Percentiles rank a stretch among this genome's conserved stretches.
Evolutionary conservation across 345 rosid species (phyloP).

Genomic region (Geranium brycei): DNA sequence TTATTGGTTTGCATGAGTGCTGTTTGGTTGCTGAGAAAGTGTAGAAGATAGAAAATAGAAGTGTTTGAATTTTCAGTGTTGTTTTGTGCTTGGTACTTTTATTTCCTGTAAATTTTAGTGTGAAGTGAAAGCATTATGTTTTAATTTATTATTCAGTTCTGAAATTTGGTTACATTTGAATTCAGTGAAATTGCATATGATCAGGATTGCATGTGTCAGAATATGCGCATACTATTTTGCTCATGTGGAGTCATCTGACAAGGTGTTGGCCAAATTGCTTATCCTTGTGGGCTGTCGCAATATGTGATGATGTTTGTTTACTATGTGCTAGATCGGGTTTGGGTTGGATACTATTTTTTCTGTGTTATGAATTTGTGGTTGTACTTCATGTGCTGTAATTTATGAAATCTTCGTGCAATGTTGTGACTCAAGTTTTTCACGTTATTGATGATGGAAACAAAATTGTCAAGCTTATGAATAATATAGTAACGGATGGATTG

Average conservation of each 20-base stretch:
- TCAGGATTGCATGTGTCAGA: no score
- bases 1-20: background rate
- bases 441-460: no score
- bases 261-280: no score
- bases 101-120: background rate
- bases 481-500: background rate
- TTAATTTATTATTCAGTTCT: no score
- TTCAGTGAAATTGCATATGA: no score
- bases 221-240: no score
- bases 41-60: background rate
- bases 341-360: no score
- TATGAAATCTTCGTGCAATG: background rate
- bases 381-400: background rate
- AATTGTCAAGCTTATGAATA: no score
- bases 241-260: no score
- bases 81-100: background rate
- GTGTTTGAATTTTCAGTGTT: background rate
- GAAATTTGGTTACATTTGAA: no score
- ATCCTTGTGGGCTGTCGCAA: background rate
- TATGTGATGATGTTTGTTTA: background rate
- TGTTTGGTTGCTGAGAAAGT: background rate
- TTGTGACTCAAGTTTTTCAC: background rate
- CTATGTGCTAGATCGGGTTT: no score
- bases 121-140: background rate
- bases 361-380: no score